Evolutionary conservation across 352 stramenopile species (phyloP).

Genomic region (Detonula confervacea): DNA sequence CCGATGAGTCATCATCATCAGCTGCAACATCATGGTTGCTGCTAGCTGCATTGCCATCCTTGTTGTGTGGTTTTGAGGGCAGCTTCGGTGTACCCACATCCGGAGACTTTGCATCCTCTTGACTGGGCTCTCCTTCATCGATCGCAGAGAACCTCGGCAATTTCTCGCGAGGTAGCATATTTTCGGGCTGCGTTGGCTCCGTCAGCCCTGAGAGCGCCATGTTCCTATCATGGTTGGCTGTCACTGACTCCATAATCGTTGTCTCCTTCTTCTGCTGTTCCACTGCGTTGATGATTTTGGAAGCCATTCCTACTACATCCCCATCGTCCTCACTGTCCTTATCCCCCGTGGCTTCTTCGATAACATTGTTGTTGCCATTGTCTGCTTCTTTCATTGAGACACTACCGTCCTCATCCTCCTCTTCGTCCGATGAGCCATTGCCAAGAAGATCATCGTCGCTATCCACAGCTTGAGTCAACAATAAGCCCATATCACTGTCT

Average conservation of each 20-base stretch:
- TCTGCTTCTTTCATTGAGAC: not conserved
- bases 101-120: not conserved
- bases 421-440: not conserved
- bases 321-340: not conserved
- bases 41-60: not conserved
- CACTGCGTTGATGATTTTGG: not conserved
- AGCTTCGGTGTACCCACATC: not conserved
- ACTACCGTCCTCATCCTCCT: conserved; percentile 5
- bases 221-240: not conserved
- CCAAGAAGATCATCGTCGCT: too few species aligned
- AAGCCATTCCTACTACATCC: not conserved
- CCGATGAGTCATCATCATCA: not conserved
- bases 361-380: too few species aligned
- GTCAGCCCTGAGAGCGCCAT: conserved; percentile 33
- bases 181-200: conserved; percentile 26
- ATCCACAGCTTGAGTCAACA: conserved; percentile 24
- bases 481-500: conserved; percentile 6
- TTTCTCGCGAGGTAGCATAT: conserved; percentile 19
- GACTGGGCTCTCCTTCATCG: not conserved
- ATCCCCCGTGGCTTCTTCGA: not conserved
- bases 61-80: not conserved
- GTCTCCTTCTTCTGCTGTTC: not conserved
- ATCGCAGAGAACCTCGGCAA: conserved; percentile 3
- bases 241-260: conserved; percentile 11
- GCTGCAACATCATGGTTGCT: not conserved